A percentile compares a stretch with the other conserved stretches of the same genome.
phyloP scores from a whole-genome alignment of 495 filamentous ascomycete genomes.

The Astrothelium subdiscretum region DNA sequence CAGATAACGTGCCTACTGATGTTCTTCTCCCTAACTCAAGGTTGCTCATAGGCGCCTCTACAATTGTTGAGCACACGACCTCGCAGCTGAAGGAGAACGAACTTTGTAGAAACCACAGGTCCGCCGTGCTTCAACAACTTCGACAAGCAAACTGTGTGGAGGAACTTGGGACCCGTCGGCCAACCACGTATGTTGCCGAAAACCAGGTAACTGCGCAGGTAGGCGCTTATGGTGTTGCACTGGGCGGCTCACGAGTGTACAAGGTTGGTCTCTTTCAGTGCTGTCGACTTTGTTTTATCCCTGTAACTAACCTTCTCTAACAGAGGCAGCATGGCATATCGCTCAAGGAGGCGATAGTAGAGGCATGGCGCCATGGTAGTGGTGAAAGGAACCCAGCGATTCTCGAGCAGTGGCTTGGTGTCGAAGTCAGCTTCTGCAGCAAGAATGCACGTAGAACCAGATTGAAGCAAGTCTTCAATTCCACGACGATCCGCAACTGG shows the following conservation, averaged over 20 bases:
- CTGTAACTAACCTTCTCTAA: neutral
- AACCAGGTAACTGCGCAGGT: neutral
- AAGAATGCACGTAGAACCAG: constrained; percentile 4
- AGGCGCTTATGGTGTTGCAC: neutral
- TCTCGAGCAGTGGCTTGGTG: constrained; percentile 9
- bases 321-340: constrained; percentile 4
- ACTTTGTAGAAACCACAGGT: neutral
- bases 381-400: constrained; percentile 7
- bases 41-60: constrained; percentile 3
- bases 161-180: constrained; percentile 4
- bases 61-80: constrained; percentile 5
- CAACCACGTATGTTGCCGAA: constrained; percentile 1
- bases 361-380: constrained; percentile 4
- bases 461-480: constrained; percentile 6
- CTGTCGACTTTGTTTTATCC: neutral
- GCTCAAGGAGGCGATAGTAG: constrained; percentile 8
- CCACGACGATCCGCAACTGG: constrained; percentile 8
- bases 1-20: neutral
- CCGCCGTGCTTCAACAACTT: neutral
- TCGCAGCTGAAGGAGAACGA: constrained; percentile 8
- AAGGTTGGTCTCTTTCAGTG: neutral
- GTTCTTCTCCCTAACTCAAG: neutral
- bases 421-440: constrained; percentile 8
- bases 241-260: constrained; percentile 7
- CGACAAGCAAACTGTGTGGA: constrained; percentile 5